Base-by-base conservation (phyloP, 768 basidiomycete species). In the Trametes elegans region DNA sequence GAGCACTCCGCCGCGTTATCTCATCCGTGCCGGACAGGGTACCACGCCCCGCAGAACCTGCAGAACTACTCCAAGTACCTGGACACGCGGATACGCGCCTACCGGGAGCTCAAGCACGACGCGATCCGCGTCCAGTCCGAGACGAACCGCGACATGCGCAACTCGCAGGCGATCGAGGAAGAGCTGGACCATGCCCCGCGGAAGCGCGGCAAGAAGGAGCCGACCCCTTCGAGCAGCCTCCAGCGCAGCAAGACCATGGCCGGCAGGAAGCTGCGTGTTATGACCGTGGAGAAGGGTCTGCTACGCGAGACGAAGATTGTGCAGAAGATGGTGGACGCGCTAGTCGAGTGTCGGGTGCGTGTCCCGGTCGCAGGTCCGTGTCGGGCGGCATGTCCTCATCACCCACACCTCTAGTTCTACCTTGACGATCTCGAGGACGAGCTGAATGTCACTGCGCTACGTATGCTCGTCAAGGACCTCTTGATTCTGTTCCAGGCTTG, bases 261-360 rank as follows among this genome's bases (percentile, higher is more conserved):
- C 66, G 91, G 92, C 16, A 75, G 93, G 62, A 94, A 97, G 65
- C 72, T 99, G 61, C 78, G 95, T 56, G 79, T 86, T 26, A 87
- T 99, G 84, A 88, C 91, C 0, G 96, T 98, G 21, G 97, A 99
- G 70, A 98, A 98, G 69, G 97, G 97, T 3, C 71, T 98, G 39
- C 71, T 99, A 44, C 79, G 94, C 57, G 97, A 99, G 72, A 96
- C 93, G 2, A 90, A 85, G 70, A 81, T 84, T 24, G 93, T 98
- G 0, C 95, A 98, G 71, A 79, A 77, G 63, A 87, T 93, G 84
- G 86, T 98, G 63, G 93, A 96, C 68, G 69, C 88, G 1, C 73
- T 98, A 60, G 81, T 94, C 28, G 90, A 92, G 68, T 93, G 93
- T 69, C 80, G 89, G 68, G 93, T 95, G 67, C 63, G 91, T 76